Base-by-base conservation (phyloP, 2,329 filamentous ascomycete species). In the Zymoseptoria brevis region DNA sequence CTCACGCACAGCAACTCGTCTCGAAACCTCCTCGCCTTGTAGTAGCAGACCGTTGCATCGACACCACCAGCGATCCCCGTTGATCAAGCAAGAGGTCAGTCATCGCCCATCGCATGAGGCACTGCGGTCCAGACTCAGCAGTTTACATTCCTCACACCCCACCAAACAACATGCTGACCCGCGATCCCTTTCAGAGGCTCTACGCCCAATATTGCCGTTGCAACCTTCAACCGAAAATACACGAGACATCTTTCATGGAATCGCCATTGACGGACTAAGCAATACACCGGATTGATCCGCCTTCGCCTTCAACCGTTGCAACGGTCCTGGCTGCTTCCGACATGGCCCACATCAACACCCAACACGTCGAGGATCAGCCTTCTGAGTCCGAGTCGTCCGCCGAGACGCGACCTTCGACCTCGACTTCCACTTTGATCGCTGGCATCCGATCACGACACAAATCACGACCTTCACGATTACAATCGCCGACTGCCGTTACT, bases 401-500 rank as follows among this genome's bases (percentile, higher is more conserved):
- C 16, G 35, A 45, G 3, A 45, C 35, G 13, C 35, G 35, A 45
- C 35, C 35, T 16, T 45, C 35, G 13, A 45, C 35, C 35, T 45
- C 35, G 35, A 45, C 35, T 45, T 45, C 35, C 35, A 45, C 35
- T 11, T n/a, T 45, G 35, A 45, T 45, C 35, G 35, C 35, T 11
- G 35, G 35, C 35, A 45, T 45, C 3, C 35, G 35, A 45, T 45
- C 35, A 45, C 35, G 35, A n/a, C 35, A 45, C 13, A 45, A 45
- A 45, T 16, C 35, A 45, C 35, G 51, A 53, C 51, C 22, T 22
- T 24, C 13, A 30, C 51, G 51, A 53, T 29, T 24, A 53, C 51
- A 53, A 53, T 45, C 35, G 22, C 22, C 51, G 26, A 61, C 59
- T 2, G 56, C 57, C n/a, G 50, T 60, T 6, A 66, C 64, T 4